Conservation (phyloP, 2,329 filamentous ascomycete genomes). For the Stachybotrys elegans region DNA sequence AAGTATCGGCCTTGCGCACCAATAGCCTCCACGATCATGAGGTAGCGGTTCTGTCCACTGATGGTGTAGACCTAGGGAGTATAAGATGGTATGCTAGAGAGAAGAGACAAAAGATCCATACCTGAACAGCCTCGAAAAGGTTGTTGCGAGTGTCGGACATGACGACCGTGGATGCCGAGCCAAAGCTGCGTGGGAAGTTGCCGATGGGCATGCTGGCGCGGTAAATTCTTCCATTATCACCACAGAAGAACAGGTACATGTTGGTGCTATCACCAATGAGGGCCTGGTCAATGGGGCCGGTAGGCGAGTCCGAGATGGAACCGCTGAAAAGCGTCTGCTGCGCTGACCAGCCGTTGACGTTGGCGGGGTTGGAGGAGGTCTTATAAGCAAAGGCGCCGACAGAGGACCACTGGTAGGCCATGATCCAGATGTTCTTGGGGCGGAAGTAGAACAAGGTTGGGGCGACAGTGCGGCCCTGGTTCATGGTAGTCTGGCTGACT, state of each 20-base stretch:
- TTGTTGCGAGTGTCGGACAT: slow-evolving; percentile 49
- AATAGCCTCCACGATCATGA: slow-evolving; percentile 61
- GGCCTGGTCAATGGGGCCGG: slow-evolving; percentile 56
- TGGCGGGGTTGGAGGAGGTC: slow-evolving; percentile 52
- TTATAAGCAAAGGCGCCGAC: slow-evolving; percentile 50
- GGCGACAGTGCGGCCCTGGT: slow-evolving; percentile 39
- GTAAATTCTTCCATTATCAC: slow-evolving; percentile 63
- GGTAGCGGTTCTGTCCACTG: slow-evolving; percentile 46
- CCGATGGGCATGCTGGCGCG: slow-evolving; percentile 55
- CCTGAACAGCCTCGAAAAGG: slow-evolving; percentile 60
- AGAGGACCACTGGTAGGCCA: slow-evolving; percentile 58
- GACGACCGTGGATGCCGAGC: slow-evolving; percentile 40
- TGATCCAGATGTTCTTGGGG: slow-evolving; percentile 55
- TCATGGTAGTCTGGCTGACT: slow-evolving; percentile 48
- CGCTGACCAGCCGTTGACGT: slow-evolving; percentile 51
- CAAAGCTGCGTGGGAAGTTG: slow-evolving; percentile 57
- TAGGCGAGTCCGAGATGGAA: slow-evolving; percentile 42
- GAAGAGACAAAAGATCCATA: too few species aligned
- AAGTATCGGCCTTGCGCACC: slow-evolving; percentile 56
- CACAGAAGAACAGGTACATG: slow-evolving; percentile 64
- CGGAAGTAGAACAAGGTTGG: slow-evolving; percentile 58
- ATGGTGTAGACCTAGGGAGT: slow-evolving; percentile 63
- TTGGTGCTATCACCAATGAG: slow-evolving; percentile 53
- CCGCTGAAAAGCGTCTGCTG: slow-evolving; percentile 51
- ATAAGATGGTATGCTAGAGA: too few species aligned